Base-by-base conservation (phyloP, 768 basidiomycete genomes). In the Phaeotremella skinneri region DNA sequence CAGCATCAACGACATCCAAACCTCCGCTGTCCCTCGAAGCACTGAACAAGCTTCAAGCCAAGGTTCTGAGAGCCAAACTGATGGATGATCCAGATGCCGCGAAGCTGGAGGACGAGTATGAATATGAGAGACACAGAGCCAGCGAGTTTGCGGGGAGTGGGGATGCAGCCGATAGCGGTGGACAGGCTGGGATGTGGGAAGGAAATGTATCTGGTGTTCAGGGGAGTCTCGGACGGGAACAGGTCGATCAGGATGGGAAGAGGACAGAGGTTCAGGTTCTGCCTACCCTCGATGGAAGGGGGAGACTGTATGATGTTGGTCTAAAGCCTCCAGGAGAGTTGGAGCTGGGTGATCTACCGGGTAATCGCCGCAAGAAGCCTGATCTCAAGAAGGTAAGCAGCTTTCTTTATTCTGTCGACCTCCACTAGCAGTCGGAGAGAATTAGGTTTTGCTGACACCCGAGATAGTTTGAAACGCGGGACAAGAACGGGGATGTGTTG, bases 21-120 rank as follows among this genome's bases (percentile, higher is more conserved):
- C 77, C 79, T 5, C 62, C 72, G 9, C 59, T 80, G 49, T 69
- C 76, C 0, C 66, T 75, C 17, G 72, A 69, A 14, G 89, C 88
- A 16, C 79, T 98, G 47, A 98, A 99, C 76, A 88, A 85, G 70
- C 78, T 99, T 1, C 94, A 99, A 76, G 94, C 94, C 2, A 87
- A 87, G 66, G 92, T 96, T 1, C 79, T 99, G 7, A 86, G 90
- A 32, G 93, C 96, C 3, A 93, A 88, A 74, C 81, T 99, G 30
- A 88, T 89, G 83, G 85, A 83, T 30, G 82, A 84, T n/a, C 81
- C 87, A 1, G 83, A 91, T 68, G 89, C 91, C 6, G 83, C 82
- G 21, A 80, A 81, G 43, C 79, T 99, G 41, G 91, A 99, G 78
- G 80, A 81, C 54, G 86, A 94, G 78, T 99, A 97, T 64, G 90